Conservation (phyloP, 2,329 filamentous ascomycete species). For the Chrysosporium keratinophilum region DNA sequence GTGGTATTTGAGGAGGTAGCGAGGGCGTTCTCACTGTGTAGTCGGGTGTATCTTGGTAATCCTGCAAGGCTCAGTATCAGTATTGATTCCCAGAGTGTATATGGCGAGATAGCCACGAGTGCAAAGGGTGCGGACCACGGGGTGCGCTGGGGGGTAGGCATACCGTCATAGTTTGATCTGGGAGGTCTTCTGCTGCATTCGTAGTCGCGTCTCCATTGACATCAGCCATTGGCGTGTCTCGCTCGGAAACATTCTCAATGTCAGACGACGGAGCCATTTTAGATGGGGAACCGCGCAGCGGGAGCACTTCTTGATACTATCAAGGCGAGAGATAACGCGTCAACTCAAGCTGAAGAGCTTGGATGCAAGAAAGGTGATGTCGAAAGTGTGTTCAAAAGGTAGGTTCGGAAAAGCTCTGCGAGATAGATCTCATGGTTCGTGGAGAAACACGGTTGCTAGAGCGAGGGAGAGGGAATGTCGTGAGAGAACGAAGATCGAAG, state of each 20-base stretch:
- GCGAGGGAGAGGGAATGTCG: neutral
- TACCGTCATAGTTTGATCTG: conserved; percentile 34
- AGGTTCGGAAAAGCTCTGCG: neutral
- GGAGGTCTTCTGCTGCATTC: conserved; percentile 29
- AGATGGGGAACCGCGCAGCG: conserved; percentile 2
- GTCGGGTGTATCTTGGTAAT: conserved; percentile 50
- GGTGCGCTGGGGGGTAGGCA: neutral
- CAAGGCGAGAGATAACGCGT: conserved; percentile 6
- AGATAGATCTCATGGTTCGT: neutral
- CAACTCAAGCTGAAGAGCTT: neutral
- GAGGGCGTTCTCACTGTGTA: conserved; percentile 43
- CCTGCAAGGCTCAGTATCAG: conserved; percentile 24
- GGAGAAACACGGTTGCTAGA: neutral
- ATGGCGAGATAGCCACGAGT: neutral
- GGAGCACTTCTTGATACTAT: neutral
- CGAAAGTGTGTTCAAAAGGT: neutral
- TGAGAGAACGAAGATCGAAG: neutral
- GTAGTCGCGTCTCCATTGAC: conserved; percentile 28
- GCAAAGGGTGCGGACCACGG: conserved; percentile 1
- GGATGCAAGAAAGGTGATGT: neutral
- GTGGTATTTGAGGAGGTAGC: neutral
- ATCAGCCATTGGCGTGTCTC: conserved; percentile 41
- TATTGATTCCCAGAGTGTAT: neutral
- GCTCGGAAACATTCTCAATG: conserved; percentile 35
- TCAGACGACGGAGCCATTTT: conserved; percentile 34